These are phyloP conservation scores for Eucommia ulmoides DNA, from an alignment of 257 asterid genomes.

Conservation along the genomic window DNA sequence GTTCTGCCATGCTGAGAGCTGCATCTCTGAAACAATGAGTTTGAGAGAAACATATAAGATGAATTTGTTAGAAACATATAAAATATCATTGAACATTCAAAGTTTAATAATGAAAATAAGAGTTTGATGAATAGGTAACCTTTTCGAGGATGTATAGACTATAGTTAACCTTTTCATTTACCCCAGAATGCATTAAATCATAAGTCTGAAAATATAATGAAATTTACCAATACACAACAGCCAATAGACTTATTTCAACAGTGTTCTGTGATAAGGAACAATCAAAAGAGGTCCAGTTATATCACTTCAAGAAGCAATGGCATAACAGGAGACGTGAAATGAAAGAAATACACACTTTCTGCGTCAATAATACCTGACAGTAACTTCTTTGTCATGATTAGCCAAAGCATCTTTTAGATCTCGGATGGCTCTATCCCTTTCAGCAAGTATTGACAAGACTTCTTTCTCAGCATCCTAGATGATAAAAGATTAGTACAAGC, in stretches of 20 bases:
- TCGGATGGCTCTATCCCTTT: constrained; percentile 78
- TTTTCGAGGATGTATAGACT: not conserved
- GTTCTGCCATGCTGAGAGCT: constrained; percentile 47
- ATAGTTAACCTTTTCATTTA: not conserved
- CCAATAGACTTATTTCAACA: not conserved
- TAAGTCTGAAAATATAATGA: not conserved
- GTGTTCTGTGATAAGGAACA: not conserved
- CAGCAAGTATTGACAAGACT: constrained; percentile 43
- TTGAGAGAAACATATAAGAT: not conserved
- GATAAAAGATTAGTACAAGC: constrained; percentile 4
- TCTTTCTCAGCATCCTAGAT: constrained; percentile 91
- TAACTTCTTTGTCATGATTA: constrained; percentile 49
- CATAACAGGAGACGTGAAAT: not conserved
- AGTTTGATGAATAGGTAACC: not conserved
- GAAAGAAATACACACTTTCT: not conserved
- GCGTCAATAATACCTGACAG: constrained; percentile 44
- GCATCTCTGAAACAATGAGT: constrained; percentile 63
- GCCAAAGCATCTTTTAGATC: constrained; percentile 58
- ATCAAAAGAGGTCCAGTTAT: not conserved
- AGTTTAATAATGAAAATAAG: not conserved
- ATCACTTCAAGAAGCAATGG: not conserved
- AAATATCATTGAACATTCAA: not conserved
- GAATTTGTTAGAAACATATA: not conserved
- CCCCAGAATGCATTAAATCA: not conserved
- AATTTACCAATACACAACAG: not conserved